Conservation (phyloP, 345 rosid species). For the Eucalyptus albens region DNA sequence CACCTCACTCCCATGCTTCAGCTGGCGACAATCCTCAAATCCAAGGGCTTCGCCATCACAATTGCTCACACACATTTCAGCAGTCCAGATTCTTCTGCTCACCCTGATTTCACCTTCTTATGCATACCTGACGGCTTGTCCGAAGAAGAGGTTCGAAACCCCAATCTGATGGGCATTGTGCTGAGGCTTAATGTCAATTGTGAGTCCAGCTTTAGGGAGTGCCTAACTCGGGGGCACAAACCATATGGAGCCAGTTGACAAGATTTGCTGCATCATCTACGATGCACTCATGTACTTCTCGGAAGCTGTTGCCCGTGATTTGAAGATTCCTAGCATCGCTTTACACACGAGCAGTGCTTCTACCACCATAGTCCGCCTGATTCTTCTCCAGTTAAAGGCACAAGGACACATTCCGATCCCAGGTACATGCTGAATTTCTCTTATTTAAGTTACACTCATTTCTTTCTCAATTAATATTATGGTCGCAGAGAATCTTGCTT, state of each 20-base stretch:
- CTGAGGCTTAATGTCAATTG: slow-evolving; percentile 16
- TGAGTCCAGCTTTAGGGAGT: slow-evolving; percentile 9
- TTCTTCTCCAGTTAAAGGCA: not conserved
- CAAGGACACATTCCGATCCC: slow-evolving; percentile 10
- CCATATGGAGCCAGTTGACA: not conserved
- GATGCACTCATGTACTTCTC: slow-evolving; percentile 36
- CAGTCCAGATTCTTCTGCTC: slow-evolving; percentile 12
- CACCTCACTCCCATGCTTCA: slow-evolving; percentile 68
- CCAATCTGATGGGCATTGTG: not conserved
- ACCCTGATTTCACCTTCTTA: slow-evolving; percentile 23
- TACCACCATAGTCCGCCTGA: slow-evolving; percentile 2
- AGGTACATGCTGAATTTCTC: slow-evolving; percentile 3
- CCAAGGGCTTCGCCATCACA: slow-evolving; percentile 46
- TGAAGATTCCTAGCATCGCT: slow-evolving; percentile 30
- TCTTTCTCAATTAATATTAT: not conserved
- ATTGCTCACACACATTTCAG: slow-evolving; percentile 23
- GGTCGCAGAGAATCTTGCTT: not conserved
- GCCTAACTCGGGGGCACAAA: not conserved
- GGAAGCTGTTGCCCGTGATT: slow-evolving; percentile 10
- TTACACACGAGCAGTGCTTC: slow-evolving; percentile 15
- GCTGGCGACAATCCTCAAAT: slow-evolving; percentile 38
- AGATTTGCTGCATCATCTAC: slow-evolving; percentile 26
- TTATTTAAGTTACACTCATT: not conserved
- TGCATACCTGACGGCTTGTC: slow-evolving; percentile 18
- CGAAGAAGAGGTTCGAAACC: not conserved